Conservation (phyloP, 176 grass and related monocot genomes). For the Oryza brachyantha region DNA sequence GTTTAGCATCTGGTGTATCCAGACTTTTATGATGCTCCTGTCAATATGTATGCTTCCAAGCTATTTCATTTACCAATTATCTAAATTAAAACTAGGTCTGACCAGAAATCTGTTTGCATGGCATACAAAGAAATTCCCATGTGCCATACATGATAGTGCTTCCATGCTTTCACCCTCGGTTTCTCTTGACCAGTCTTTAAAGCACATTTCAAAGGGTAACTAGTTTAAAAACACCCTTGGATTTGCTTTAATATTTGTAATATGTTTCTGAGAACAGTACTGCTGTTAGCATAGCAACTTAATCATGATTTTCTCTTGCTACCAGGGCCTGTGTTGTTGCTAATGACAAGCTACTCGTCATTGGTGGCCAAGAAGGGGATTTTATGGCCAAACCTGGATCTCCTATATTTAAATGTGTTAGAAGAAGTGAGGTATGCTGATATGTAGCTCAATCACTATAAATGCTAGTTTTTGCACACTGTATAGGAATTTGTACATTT, state of each 20-base stretch:
- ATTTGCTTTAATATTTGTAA: too few relatives aligned
- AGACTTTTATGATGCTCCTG: not conserved
- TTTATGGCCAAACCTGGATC: conserved; percentile 99
- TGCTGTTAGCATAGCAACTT: conserved; percentile 1
- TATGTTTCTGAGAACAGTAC: not conserved
- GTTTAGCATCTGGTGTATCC: not conserved
- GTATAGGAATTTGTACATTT: not conserved
- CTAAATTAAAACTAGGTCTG: not conserved
- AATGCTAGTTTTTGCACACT: not conserved
- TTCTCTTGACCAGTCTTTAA: too few relatives aligned
- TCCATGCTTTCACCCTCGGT: too few relatives aligned
- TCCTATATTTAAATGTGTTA: conserved; percentile 97
- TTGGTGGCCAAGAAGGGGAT: conserved; percentile 99
- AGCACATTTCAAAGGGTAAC: too few relatives aligned
- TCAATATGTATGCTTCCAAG: not conserved
- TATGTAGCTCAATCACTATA: not conserved
- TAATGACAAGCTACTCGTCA: conserved; percentile 84
- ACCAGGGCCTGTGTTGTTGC: conserved; percentile 90
- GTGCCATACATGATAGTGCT: too few relatives aligned
- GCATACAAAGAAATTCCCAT: conserved; percentile 10
- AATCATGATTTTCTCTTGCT: conserved; percentile 23
- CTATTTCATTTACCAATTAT: not conserved
- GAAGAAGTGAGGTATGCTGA: conserved; percentile 82
- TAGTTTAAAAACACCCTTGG: too few relatives aligned
- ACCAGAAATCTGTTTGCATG: not conserved